Base-by-base conservation (phyloP, 1,139 yeast species). In the Geotrichum citri-aurantii region DNA sequence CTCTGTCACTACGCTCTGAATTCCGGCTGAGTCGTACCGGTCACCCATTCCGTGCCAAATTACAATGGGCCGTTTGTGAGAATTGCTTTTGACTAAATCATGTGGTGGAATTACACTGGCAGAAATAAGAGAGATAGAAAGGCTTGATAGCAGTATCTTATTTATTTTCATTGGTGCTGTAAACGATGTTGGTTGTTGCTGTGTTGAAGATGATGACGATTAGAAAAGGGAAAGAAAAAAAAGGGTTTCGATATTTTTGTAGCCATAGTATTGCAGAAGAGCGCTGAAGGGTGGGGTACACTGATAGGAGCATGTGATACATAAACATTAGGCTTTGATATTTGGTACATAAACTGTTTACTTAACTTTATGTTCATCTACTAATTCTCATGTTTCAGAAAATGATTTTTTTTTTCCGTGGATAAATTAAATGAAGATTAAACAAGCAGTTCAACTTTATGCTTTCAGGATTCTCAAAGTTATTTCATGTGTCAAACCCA, bases 31-130 rank as follows among this genome's bases (percentile, higher is more conserved):
- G 67, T 86, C 81, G 68, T 84, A 88, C 21, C 81, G 77, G 69
- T 88, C 96, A 0, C 95, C 95, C 66, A 88, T 77, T 0, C 96
- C 96, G 66, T 88, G 96, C 95, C 95, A 88, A 49, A 88, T 67
- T 1, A 88, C 89, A 2, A 88, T 79, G 0, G 92, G 91, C 17
- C 68, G 19, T n/a, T 37, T 37, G 44, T 37, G 44, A 37, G 44
- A n/a, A n/a, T 7, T 37, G 44, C 21, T 37, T 5, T n/a, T 17
- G 1, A 8, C 21, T 10, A 19, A n/a, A n/a, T n/a, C 14, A 6
- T 5, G 44, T n/a, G 19, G 2, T 2, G 44, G 44, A n/a, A 37
- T 37, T n/a, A 37, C 8, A n/a, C 44, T 37, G 5, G 21, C 44
- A 5, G 14, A 17, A 11, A 8, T 8, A n/a, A 37, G 14, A 7